A percentile compares a stretch with the other conserved stretches of the same genome.
Conservation (phyloP, 352 stramenopile genomes). For the Phytophthora aleatoria region DNA sequence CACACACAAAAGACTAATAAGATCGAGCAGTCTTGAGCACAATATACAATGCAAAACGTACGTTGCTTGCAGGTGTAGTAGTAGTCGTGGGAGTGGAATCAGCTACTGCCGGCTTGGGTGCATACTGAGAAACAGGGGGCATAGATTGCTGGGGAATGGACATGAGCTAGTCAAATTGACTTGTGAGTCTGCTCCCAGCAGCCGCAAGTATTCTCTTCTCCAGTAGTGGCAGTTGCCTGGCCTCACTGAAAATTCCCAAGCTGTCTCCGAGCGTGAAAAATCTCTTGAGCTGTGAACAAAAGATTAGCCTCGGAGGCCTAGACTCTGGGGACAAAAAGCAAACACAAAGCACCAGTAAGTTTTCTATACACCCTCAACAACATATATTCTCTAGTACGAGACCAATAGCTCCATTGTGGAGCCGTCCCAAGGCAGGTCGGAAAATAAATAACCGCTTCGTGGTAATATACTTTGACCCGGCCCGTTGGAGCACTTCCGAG, state of each 20-base stretch:
- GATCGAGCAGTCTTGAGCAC: slow-evolving; percentile 1
- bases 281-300: neutral
- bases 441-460: slow-evolving; percentile 34
- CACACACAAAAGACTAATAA: slow-evolving; percentile 12
- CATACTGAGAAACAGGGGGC: slow-evolving; percentile 77
- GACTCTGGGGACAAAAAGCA: slow-evolving; percentile 8
- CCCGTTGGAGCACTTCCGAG: slow-evolving; percentile 4
- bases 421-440: neutral
- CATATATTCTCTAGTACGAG: slow-evolving; percentile 19
- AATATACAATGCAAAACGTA: slow-evolving; percentile 23
- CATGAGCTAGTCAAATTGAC: slow-evolving; percentile 45
- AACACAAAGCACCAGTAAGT: slow-evolving; percentile 18
- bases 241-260: slow-evolving; percentile 9
- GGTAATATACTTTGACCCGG: slow-evolving; percentile 40
- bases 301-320: slow-evolving; percentile 4
- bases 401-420: neutral
- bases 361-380: neutral
- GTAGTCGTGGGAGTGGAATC: slow-evolving; percentile 43
- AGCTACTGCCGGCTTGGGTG: slow-evolving; percentile 45
- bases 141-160: slow-evolving; percentile 72
- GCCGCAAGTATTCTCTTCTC: slow-evolving; percentile 6
- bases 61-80: slow-evolving; percentile 28
- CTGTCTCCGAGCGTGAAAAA: slow-evolving; percentile 1
- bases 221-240: slow-evolving; percentile 9
- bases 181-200: slow-evolving; percentile 11